Conservation (phyloP, 345 rosid genomes). For the Corchorus olitorius region DNA sequence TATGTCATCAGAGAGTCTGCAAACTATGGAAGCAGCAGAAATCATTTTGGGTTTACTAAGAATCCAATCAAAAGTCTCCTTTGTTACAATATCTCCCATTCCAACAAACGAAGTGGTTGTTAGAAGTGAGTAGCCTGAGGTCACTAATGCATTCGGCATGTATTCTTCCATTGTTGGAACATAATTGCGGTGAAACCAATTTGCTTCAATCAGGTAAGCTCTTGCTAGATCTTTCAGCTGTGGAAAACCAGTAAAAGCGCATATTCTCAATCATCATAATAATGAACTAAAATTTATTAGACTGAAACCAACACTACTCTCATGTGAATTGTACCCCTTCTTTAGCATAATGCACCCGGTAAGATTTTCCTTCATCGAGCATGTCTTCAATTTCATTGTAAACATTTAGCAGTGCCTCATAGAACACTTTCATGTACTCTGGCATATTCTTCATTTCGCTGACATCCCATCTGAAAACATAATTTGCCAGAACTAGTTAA, state of each 20-base stretch:
- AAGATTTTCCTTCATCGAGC: conserved; percentile 14
- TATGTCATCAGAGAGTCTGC: conserved; percentile 35
- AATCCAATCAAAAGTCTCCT: conserved; percentile 31
- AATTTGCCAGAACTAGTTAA: neutral
- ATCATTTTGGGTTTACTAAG: conserved; percentile 17
- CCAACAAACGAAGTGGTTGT: conserved; percentile 24
- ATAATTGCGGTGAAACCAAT: conserved; percentile 26
- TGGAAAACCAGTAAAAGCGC: neutral
- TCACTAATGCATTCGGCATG: conserved; percentile 20
- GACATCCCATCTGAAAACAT: conserved; percentile 33
- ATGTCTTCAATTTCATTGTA: conserved; percentile 30
- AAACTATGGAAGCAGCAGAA: conserved; percentile 7
- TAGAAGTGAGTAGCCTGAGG: conserved; percentile 12
- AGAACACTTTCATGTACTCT: conserved; percentile 37
- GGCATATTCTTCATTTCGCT: conserved; percentile 27
- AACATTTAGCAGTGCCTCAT: conserved; percentile 33
- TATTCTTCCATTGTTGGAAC: conserved; percentile 35
- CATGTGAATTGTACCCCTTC: too few species aligned
- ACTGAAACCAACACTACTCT: too few species aligned
- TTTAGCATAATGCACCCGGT: neutral
- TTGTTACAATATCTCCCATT: conserved; percentile 24
- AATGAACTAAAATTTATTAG: too few species aligned
- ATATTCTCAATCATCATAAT: too few species aligned
- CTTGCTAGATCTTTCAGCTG: conserved; percentile 29
- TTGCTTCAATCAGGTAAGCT: conserved; percentile 29